Evolutionary conservation across 2,329 filamentous ascomycete species (phyloP).

Genomic region (Coleophoma eucalyptorum): DNA sequence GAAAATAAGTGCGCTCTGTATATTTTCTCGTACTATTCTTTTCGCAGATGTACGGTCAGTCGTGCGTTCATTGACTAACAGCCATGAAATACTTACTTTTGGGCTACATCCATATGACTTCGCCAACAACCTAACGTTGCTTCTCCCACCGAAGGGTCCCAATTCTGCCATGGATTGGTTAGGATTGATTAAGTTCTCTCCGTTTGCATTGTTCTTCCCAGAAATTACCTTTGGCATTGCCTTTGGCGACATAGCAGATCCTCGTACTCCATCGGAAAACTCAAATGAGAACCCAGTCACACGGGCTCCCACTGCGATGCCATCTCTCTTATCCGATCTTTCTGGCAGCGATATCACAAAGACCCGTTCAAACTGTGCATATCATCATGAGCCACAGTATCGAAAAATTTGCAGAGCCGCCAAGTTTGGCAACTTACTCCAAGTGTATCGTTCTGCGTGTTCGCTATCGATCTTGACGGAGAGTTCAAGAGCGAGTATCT

Average conservation of each 20-base stretch:
- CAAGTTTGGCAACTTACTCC: background rate
- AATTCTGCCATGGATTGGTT: background rate
- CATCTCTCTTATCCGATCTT: constrained; percentile 44
- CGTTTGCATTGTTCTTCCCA: background rate
- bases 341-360: constrained; percentile 41
- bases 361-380: constrained; percentile 33
- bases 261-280: constrained; percentile 36
- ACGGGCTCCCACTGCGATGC: constrained; percentile 35
- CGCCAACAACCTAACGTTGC: constrained; percentile 35
- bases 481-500: too few relatives aligned
- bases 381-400: background rate
- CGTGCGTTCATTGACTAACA: background rate
- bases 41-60: too few relatives aligned
- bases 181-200: too few relatives aligned
- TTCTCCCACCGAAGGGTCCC: constrained; percentile 14
- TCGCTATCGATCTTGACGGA: background rate
- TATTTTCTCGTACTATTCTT: background rate
- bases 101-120: constrained; percentile 31
- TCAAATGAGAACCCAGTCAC: constrained; percentile 36
- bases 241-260: constrained; percentile 34
- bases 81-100: constrained; percentile 8
- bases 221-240: constrained; percentile 27
- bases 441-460: constrained; percentile 1
- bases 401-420: background rate
- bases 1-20: constrained; percentile 28